Evolutionary conservation across 208 protist species (phyloP), one percentile per base, ranked within the genome.

Genomic region (Wallacemonas sp.): DNA sequence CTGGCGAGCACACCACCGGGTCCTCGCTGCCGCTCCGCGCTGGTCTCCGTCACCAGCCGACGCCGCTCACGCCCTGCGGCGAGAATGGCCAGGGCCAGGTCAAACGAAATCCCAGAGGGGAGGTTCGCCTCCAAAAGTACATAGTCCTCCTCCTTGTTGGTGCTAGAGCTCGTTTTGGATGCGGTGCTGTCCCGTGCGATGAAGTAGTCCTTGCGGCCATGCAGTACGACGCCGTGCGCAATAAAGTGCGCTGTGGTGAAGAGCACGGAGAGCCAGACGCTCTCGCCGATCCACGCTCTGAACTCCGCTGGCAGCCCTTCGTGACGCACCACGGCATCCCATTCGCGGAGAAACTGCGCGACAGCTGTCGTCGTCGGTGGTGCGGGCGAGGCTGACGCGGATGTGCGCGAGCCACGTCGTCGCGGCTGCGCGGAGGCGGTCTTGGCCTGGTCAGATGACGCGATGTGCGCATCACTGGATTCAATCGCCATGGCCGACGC

Each of bases 211-310:
- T 67, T 47, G 2, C 79, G 80, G 4, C 87, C 87, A 68, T 93
- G 81, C 56, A 96, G 68, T 30, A 96, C 87, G 24, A 91, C 87
- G 34, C 90, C 90, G 70, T 96, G 90, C 4, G 90, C 85, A 44
- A 93, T 65, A 62, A 88, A 96, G 63, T 96, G 90, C 9, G 83
- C 90, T 34, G 78, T 88, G n/a, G 78, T 85, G 79, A 88, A 91
- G 19, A 96, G 76, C 32, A 93, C 56, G 17, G 79, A 54, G 17
- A 87, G 72, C 80, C 87, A 93, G 57, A 96, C 81, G 41, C 72
- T 68, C 47, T 90, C 84, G n/a, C 90, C 90, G 12, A 96, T 54
- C 21, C 65, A 60, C 24, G 58, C 56, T 1, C 90, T 84, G 66
- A 93, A 90, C 0, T 46, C 49, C 16, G 63, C 60, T 11, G 87